Percentiles rank a stretch among this genome's conserved stretches.
Conservation (phyloP, 148 eudicot species). For the Chenopodium suecicum region DNA sequence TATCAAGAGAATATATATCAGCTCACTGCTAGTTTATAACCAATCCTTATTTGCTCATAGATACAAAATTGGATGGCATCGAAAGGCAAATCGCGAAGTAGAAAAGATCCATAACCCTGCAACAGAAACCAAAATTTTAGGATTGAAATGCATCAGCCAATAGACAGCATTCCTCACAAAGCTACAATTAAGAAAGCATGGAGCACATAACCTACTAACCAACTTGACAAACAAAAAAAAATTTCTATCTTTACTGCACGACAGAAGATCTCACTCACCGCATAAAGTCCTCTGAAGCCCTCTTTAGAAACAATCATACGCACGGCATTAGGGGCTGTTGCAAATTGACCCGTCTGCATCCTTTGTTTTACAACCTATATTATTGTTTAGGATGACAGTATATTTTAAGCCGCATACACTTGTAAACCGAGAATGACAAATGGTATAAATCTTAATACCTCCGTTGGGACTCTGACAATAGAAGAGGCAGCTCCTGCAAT, state of each 20-base stretch:
- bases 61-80: slow-evolving; percentile 91
- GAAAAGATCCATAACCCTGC: slow-evolving; percentile 90
- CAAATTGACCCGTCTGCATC: slow-evolving; percentile 88
- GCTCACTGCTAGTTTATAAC: slow-evolving; percentile 81
- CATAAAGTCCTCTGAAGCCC: slow-evolving; percentile 83
- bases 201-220: background rate
- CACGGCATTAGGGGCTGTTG: slow-evolving; percentile 71
- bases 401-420: background rate
- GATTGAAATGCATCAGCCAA: background rate
- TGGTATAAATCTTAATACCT: slow-evolving; percentile 40
- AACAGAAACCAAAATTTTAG: slow-evolving; percentile 12
- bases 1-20: slow-evolving; percentile 15
- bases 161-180: background rate
- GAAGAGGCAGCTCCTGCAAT: slow-evolving; percentile 89
- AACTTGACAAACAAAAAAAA: background rate
- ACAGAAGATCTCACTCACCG: slow-evolving; percentile 44
- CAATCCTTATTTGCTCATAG: slow-evolving; percentile 87
- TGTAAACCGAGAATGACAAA: slow-evolving; percentile 1
- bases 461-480: slow-evolving; percentile 83
- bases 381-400: background rate
- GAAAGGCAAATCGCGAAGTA: slow-evolving; percentile 86
- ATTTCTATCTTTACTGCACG: slow-evolving; percentile 1
- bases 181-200: background rate
- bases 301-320: slow-evolving; percentile 71
- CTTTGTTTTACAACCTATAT: slow-evolving; percentile 86